Evolutionary conservation across 2,329 filamentous ascomycete species (phyloP).

Genomic region (Clonostachys solani): DNA sequence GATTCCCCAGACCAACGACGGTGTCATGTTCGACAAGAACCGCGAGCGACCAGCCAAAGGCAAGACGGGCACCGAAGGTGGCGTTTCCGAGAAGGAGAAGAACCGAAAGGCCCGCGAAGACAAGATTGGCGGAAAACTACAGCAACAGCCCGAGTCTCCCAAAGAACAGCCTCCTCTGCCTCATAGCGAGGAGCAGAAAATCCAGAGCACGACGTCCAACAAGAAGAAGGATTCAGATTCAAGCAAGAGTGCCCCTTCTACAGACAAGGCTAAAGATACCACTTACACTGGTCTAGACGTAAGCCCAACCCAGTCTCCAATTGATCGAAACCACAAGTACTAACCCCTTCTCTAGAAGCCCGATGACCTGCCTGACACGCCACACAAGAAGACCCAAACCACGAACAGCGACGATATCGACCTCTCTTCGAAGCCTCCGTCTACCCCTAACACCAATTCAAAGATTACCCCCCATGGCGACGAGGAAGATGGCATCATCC

Average conservation of each 20-base stretch:
- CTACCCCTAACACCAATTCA: background rate
- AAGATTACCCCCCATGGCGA: conserved; percentile 11
- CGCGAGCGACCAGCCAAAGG: conserved; percentile 74
- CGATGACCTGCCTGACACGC: conserved; percentile 71
- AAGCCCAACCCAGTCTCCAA: conserved; percentile 2
- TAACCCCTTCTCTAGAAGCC: conserved; percentile 58
- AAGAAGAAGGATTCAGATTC: conserved; percentile 24
- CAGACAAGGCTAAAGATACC: conserved; percentile 28
- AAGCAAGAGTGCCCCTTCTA: conserved; percentile 18
- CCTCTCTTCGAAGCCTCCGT: conserved; percentile 17
- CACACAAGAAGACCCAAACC: conserved; percentile 67
- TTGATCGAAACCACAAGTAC: too few relatives aligned
- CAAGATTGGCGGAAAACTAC: conserved; percentile 57
- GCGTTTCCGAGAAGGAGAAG: conserved; percentile 84
- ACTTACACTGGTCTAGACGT: conserved; percentile 30
- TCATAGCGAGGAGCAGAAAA: conserved; percentile 73
- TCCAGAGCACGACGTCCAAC: conserved; percentile 36
- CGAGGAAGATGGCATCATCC: conserved; percentile 59
- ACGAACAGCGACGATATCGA: conserved; percentile 62
- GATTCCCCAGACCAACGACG: conserved; percentile 64
- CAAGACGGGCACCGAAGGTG: conserved; percentile 83
- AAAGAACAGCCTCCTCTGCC: conserved; percentile 82
- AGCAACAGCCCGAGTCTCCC: conserved; percentile 77
- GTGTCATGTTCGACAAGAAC: conserved; percentile 90
- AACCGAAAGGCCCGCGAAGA: conserved; percentile 65